Evolutionary conservation across 257 asterid species (phyloP), one percentile per base, ranked within the genome.

Genomic region (Handroanthus guayacan): DNA sequence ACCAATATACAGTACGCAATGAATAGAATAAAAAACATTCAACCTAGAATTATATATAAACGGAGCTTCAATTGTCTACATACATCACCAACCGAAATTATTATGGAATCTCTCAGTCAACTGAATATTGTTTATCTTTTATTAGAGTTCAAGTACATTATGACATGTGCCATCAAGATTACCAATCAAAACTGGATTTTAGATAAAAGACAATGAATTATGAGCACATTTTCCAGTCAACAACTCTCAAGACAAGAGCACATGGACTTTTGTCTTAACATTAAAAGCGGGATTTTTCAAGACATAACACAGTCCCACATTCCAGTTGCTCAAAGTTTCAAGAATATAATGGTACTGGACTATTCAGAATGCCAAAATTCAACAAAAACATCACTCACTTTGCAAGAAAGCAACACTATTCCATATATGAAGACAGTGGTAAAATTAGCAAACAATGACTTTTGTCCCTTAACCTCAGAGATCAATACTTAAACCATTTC

Each of bases 401-500:
- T 16, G 62, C 44, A 56, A 41, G n/a, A 75, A 70, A 69, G 41
- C 31, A 75, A 45, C 51, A 16, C 51, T 51, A 52, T 16, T 51
- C 62, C 75, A 45, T 9, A 71, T 44, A 45, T 31, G 9, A 66
- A 1, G 13, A 7, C 12, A 31, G 43, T 47, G 39, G 34, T 3
- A 1, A n/a, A 20, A 61, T 13, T 18, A 50, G 39, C 13, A 66
- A 66, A 3, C 9, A 62, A 77, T 39, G 6, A 57, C 18, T 48
- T 34, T 14, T 39, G 39, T 67, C 82, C 44, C 41, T 12, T 63
- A 14, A 65, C 62, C 78, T 48, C 48, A 51, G 10, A 12, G 17
- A 74, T 75, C 67, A 64, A 52, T 75, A 64, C 64, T 41, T 61
- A 34, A 51, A 56, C 75, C 17, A 39, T 52, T 4, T 43, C 75